phyloP scores from a whole-genome alignment of 2,329 filamentous ascomycete genomes.

The Dichotomopilus funicola region DNA sequence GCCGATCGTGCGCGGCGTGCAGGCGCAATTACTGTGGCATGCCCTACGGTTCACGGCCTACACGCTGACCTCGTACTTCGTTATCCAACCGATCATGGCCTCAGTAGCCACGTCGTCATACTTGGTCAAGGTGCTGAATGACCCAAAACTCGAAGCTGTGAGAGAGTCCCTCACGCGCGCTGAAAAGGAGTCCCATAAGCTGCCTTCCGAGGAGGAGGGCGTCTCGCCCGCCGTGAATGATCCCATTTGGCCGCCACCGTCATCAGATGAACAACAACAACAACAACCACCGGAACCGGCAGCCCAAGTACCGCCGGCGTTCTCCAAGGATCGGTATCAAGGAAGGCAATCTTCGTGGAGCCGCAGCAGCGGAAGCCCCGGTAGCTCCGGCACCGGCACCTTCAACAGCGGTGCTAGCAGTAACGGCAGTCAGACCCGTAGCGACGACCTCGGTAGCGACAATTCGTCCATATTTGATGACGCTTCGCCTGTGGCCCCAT shows the following conservation, averaged over 20 bases:
- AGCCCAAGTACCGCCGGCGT: too few species aligned
- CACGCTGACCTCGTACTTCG: not conserved
- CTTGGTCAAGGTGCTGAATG: not conserved
- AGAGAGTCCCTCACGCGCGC: too few species aligned
- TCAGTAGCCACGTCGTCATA: slow-evolving; percentile 7
- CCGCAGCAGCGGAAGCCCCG: not conserved
- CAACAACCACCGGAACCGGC: too few species aligned
- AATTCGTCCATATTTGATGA: slow-evolving; percentile 21
- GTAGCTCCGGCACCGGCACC: slow-evolving; percentile 7
- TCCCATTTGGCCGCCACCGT: too few species aligned
- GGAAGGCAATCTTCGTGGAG: too few species aligned
- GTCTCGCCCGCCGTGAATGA: too few species aligned
- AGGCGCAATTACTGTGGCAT: slow-evolving; percentile 15
- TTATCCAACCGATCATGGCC: slow-evolving; percentile 1
- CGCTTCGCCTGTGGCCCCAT: slow-evolving; percentile 20
- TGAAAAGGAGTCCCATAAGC: too few species aligned
- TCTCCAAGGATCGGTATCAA: too few species aligned
- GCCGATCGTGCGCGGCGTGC: slow-evolving; percentile 6
- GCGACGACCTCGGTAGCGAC: slow-evolving; percentile 6
- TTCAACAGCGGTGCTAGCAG: slow-evolving; percentile 3
- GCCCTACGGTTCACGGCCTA: slow-evolving; percentile 14
- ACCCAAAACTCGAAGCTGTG: too few species aligned
- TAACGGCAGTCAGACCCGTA: not conserved
- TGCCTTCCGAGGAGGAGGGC: too few species aligned
- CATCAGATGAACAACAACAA: too few species aligned